These are phyloP conservation scores for Ehretia macrophylla DNA, from an alignment of 257 asterid species.

Conservation along the genomic window DNA sequence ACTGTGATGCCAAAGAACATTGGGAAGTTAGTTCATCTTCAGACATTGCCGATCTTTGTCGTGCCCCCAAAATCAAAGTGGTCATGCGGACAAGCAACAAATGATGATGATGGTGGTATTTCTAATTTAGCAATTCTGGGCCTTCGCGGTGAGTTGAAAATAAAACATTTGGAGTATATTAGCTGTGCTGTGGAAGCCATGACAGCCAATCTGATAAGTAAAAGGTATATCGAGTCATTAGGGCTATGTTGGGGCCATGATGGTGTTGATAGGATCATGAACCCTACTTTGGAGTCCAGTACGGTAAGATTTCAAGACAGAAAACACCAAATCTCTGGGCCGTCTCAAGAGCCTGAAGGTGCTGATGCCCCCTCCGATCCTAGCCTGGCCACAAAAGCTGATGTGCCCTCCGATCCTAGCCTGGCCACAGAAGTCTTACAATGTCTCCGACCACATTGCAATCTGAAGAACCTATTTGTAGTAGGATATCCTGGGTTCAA, in stretches of 20 bases:
- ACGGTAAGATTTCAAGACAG: conserved; percentile 5
- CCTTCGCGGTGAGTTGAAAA: conserved; percentile 21
- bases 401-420: conserved; percentile 18
- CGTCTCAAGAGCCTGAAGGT: background rate
- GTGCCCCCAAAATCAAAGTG: too few relatives aligned
- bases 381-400: too few relatives aligned
- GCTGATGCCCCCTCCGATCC: background rate
- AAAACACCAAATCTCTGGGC: background rate
- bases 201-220: conserved; percentile 13
- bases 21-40: conserved; percentile 19
- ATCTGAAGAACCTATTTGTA: conserved; percentile 15
- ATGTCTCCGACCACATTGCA: conserved; percentile 20
- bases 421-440: conserved; percentile 13
- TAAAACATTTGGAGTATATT: conserved; percentile 24
- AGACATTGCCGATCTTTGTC: conserved; percentile 23
- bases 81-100: too few relatives aligned
- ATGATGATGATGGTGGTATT: too few relatives aligned
- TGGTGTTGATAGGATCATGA: background rate
- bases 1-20: conserved; percentile 21
- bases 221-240: conserved; percentile 13
- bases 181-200: conserved; percentile 18
- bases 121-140: conserved; percentile 7
- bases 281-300: conserved; percentile 1
- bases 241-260: conserved; percentile 18
- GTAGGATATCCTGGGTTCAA: conserved; percentile 23